phyloP scores from a whole-genome alignment of 2,329 filamentous ascomycete species.

The Penicillium sp. region DNA sequence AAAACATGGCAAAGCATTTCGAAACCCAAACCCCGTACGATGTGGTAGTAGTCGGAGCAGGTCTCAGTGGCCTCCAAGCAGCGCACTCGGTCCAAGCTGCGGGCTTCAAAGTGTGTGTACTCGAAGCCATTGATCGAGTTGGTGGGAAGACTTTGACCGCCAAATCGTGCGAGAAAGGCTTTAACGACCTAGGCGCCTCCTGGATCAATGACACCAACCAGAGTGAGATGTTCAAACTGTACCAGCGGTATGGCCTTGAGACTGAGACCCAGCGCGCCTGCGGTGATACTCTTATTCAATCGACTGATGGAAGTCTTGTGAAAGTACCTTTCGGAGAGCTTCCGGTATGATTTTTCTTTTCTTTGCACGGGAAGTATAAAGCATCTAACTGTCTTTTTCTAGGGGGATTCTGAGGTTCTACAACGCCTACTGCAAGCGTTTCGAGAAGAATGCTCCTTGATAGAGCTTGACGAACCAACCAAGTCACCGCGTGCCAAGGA shows the following conservation, averaged over 20 bases:
- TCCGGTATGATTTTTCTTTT: not conserved
- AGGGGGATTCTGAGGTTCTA: not conserved
- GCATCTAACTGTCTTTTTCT: too few relatives aligned
- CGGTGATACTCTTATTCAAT: slow-evolving; percentile 35
- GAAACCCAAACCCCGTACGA: too few relatives aligned
- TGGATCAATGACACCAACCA: slow-evolving; percentile 41
- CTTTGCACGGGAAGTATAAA: too few relatives aligned
- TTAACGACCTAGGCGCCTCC: slow-evolving; percentile 39
- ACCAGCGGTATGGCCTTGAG: slow-evolving; percentile 23
- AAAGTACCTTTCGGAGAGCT: not conserved
- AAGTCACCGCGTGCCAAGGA: not conserved
- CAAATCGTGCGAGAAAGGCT: slow-evolving; percentile 24
- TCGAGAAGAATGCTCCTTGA: not conserved
- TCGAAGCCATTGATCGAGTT: slow-evolving; percentile 48
- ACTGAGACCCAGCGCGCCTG: slow-evolving; percentile 31
- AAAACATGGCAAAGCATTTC: too few relatives aligned
- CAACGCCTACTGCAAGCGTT: not conserved
- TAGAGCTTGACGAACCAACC: slow-evolving; percentile 8
- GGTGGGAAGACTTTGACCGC: slow-evolving; percentile 45
- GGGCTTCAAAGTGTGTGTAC: slow-evolving; percentile 38
- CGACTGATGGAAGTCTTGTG: slow-evolving; percentile 5
- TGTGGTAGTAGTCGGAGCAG: slow-evolving; percentile 46
- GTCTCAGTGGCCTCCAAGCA: slow-evolving; percentile 43
- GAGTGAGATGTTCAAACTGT: slow-evolving; percentile 19
- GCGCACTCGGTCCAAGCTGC: slow-evolving; percentile 36